These are phyloP conservation scores for Trichaptum fuscoviolaceum DNA, from an alignment of 768 basidiomycete genomes.

Conservation along the genomic window DNA sequence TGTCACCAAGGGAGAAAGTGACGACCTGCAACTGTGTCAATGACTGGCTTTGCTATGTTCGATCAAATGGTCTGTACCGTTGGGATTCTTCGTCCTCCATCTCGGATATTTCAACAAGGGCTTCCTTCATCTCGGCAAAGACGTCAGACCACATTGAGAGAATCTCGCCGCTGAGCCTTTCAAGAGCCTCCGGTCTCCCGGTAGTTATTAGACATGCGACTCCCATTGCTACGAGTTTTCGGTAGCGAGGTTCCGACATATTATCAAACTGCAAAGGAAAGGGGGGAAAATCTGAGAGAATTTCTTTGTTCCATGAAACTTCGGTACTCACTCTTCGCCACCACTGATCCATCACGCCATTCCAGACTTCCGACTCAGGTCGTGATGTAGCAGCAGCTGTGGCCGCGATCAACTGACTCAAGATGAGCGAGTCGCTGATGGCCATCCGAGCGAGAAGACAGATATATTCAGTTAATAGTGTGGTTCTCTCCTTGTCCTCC, in stretches of 20 bases:
- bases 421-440: conserved; percentile 59
- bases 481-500: conserved; percentile 52
- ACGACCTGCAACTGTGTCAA: conserved; percentile 16
- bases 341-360: conserved; percentile 72
- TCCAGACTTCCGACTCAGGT: conserved; percentile 53
- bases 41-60: conserved; percentile 15
- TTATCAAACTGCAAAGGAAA: conserved; percentile 66
- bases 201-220: conserved; percentile 74
- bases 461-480: conserved; percentile 62
- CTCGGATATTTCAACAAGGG: conserved; percentile 25
- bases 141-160: conserved; percentile 89
- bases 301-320: conserved; percentile 1
- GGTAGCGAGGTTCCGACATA: conserved; percentile 79
- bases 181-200: conserved; percentile 65
- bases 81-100: conserved; percentile 27
- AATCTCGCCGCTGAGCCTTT: conserved; percentile 66
- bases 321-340: conserved; percentile 62
- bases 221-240: conserved; percentile 82
- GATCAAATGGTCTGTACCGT: conserved; percentile 22
- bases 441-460: conserved; percentile 71
- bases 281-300: conserved; percentile 4
- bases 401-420: conserved; percentile 64
- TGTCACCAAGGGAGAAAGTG: conserved; percentile 42
- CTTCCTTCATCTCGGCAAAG: conserved; percentile 81
- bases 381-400: conserved; percentile 44